Evolutionary conservation across 805 yeast species (phyloP), one percentile per base, ranked within the genome.

Genomic region (Kodamaea restingae): DNA sequence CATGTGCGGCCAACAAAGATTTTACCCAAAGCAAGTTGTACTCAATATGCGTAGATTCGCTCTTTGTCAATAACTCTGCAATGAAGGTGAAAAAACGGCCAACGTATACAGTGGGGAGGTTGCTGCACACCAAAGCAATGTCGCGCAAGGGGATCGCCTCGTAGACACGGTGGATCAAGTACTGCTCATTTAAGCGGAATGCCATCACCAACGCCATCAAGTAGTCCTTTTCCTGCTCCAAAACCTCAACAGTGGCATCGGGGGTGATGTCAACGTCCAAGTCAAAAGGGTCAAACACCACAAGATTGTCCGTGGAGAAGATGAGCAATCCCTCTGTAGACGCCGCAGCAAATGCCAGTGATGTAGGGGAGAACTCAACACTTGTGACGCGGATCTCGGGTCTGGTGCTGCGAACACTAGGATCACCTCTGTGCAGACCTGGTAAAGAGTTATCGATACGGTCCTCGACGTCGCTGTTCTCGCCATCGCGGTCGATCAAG

Each of bases 221-320:
- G 58, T 79, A 87, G 39, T 80, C 82, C 39, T 70, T 71, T 36
- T 79, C 82, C 6, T 64, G 48, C 7, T 36, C 35, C 30, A 90
- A 64, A 5, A 79, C 74, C 39, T 78, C 82, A 24, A 78, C 42
- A 0, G 88, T 82, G 4, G 84, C 67, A 33, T 78, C 84, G 1
- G 96, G 95, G 0, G 98, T 93, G 20, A 91, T 79, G 51, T 93
- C 98, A 34, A 88, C 70, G 56, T 91, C 98, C 55, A 93, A 72
- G 59, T 93, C 98, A 57, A 87, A 87, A 24, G 98, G 98, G 67
- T 93, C 98, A 56, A 93, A 93, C 20, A 81, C 65, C 36, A 82
- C 63, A 8, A 76, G 66, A 36, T 80, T 81, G 59, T 91, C 95
- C 28, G 88, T 76, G 1, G 95, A 82, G 58, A 76, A 93, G 1